Evolutionary conservation across 202 grass and related monocot species (phyloP).

Genomic region (Dendrocalamus latiflorus): DNA sequence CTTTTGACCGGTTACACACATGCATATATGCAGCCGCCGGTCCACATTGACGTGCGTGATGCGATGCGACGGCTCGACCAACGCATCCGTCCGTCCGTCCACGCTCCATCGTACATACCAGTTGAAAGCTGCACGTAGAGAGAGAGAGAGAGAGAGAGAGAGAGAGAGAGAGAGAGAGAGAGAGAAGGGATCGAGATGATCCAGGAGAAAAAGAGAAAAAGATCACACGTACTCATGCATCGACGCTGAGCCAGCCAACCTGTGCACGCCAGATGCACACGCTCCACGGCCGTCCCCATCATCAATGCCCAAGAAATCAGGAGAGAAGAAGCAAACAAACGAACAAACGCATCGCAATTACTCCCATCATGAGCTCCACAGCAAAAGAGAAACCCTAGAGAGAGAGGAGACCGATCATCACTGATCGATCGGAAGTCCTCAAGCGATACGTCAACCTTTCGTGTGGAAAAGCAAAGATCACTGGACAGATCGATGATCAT

Average conservation of each 20-base stretch:
- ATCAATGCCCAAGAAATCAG: conserved; percentile 65
- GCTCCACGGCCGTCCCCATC: neutral
- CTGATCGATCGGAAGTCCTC: conserved; percentile 1
- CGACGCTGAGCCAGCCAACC: neutral
- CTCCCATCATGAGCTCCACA: conserved; percentile 37
- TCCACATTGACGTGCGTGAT: neutral
- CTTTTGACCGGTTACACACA: too few species aligned
- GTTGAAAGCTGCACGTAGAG: neutral
- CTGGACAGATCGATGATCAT: conserved; percentile 6
- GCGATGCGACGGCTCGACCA: neutral
- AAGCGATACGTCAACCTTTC: conserved; percentile 32
- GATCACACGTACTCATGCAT: neutral
- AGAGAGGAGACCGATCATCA: too few species aligned
- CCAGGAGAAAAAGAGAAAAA: neutral
- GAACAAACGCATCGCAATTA: conserved; percentile 38
- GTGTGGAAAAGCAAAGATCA: conserved; percentile 14
- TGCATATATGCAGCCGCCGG: neutral
- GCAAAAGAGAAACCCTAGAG: neutral
- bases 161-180: too few species aligned
- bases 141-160: neutral
- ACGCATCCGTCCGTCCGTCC: neutral
- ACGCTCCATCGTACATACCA: neutral
- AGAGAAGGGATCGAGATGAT: neutral
- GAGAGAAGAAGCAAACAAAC: conserved; percentile 19
- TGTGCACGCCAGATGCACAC: neutral